phyloP scores from a whole-genome alignment of 345 rosid species.

The Aurinia saxatilis region DNA sequence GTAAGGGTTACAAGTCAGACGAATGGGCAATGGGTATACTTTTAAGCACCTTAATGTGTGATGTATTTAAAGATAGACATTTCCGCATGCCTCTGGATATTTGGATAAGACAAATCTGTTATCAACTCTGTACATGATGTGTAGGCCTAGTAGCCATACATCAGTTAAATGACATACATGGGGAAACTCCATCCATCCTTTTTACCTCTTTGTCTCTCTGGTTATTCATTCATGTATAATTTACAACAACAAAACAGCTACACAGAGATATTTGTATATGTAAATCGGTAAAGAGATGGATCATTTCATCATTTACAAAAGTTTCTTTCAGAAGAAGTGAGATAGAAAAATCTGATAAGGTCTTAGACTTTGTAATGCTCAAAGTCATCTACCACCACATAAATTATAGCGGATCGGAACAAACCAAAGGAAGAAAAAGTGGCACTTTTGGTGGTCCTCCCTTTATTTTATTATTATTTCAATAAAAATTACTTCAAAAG shows the following conservation, averaged over 20 bases:
- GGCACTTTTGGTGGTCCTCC: constrained; percentile 15
- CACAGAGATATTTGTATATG: neutral
- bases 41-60: constrained; percentile 15
- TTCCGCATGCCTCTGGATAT: constrained; percentile 14
- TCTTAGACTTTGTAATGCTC: neutral
- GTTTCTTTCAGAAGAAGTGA: neutral
- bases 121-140: too few species aligned
- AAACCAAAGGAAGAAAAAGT: neutral
- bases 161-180: too few species aligned
- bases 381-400: constrained; percentile 19
- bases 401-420: neutral
- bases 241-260: neutral
- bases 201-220: too few species aligned
- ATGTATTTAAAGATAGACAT: constrained; percentile 19
- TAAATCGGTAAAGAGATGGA: neutral
- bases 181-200: too few species aligned
- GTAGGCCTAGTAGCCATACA: constrained; percentile 21
- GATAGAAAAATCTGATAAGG: neutral
- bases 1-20: constrained; percentile 21
- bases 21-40: constrained; percentile 44
- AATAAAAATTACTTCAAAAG: neutral
- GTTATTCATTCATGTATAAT: too few species aligned
- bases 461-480: constrained; percentile 2
- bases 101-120: constrained; percentile 23
- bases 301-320: neutral